Conservation (phyloP, 805 yeast genomes). For the Starmerella roubikii region DNA sequence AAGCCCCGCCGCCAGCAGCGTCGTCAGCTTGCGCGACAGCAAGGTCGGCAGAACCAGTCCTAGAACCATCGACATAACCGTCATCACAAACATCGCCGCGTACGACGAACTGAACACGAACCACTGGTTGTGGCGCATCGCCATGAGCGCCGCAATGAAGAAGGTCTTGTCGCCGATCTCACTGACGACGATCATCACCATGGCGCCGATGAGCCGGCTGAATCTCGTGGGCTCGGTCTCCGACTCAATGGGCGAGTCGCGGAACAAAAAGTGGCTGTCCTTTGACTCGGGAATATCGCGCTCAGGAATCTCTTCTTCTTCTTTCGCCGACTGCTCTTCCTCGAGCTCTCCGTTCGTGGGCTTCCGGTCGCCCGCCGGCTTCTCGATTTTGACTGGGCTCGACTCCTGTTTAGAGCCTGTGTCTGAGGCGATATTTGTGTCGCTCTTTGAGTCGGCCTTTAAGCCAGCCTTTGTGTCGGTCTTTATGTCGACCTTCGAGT, state of each 20-base stretch:
- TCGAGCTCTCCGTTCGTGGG: neutral
- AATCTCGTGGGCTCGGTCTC: neutral
- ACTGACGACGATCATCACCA: constrained; percentile 84
- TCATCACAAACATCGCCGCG: constrained; percentile 75
- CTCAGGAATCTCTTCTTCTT: neutral
- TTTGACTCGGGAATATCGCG: too few species aligned
- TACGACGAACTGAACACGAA: constrained; percentile 85
- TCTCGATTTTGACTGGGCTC: neutral
- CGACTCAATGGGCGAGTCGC: neutral
- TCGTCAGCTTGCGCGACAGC: constrained; percentile 66
- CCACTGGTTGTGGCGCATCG: constrained; percentile 77
- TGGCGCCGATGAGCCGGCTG: constrained; percentile 50
- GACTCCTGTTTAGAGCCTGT: too few species aligned
- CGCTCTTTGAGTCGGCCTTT: too few species aligned
- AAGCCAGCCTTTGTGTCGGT: neutral
- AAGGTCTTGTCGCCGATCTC: constrained; percentile 98
- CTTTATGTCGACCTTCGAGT: neutral
- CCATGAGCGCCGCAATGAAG: constrained; percentile 92
- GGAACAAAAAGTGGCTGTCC: too few species aligned
- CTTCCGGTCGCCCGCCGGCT: neutral
- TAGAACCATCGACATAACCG: constrained; percentile 74
- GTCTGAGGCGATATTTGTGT: too few species aligned
- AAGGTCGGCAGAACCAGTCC: constrained; percentile 85
- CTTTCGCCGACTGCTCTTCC: neutral
- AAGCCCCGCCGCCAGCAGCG: constrained; percentile 63